phyloP scores from a whole-genome alignment of 768 basidiomycete genomes.

The Dendrothele bispora region DNA sequence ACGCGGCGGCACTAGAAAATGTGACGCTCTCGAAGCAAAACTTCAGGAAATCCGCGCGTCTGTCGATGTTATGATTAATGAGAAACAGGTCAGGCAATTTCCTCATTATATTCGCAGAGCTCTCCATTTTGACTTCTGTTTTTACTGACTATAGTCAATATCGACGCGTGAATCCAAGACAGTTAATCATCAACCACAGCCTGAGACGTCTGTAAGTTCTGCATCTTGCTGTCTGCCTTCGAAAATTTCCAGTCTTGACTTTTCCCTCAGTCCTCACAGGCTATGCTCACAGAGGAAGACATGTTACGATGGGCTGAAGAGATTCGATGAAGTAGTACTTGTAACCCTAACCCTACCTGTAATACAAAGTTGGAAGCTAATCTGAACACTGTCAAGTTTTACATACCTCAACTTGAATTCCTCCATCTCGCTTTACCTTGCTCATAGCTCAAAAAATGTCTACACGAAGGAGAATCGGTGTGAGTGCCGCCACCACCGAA shows the following conservation, averaged over 20 bases:
- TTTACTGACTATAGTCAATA: background rate
- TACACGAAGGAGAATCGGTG: slow-evolving; percentile 73
- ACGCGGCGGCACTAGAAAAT: slow-evolving; percentile 52
- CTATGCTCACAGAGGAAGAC: slow-evolving; percentile 33
- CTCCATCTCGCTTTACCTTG: slow-evolving; percentile 1
- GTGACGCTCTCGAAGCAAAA: slow-evolving; percentile 65
- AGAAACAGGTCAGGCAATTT: background rate
- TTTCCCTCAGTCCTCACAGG: background rate
- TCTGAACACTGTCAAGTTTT: background rate
- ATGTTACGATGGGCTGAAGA: slow-evolving; percentile 63
- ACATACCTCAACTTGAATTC: no score
- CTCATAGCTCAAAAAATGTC: slow-evolving; percentile 46
- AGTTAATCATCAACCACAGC: no score
- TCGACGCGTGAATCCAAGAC: background rate
- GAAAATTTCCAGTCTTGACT: background rate
- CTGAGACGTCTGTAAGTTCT: no score
- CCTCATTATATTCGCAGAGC: background rate
- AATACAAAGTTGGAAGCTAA: background rate
- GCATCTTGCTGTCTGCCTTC: background rate
- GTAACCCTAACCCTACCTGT: background rate
- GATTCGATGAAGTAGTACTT: slow-evolving; percentile 16
- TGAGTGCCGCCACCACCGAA: slow-evolving; percentile 75
- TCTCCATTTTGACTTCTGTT: background rate
- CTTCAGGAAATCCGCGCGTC: slow-evolving; percentile 54
- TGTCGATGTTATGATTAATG: slow-evolving; percentile 16